phyloP scores from a whole-genome alignment of 2,329 filamentous ascomycete species.

The Coniochaeta sp. region DNA sequence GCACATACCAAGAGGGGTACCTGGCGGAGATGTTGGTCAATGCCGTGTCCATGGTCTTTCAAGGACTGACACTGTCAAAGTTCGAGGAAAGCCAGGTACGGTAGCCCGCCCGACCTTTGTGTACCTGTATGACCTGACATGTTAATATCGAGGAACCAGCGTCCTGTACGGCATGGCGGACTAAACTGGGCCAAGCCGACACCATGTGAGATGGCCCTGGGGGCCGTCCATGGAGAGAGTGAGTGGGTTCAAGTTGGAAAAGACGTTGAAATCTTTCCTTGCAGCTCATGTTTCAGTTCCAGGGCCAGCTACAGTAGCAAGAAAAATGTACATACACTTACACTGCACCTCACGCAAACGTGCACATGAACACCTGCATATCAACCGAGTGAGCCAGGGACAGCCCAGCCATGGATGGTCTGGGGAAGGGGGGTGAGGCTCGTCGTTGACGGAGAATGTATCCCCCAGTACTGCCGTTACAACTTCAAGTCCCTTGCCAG shows the following conservation, averaged over 20 bases:
- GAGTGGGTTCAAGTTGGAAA: neutral
- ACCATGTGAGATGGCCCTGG: neutral
- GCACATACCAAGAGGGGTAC: neutral
- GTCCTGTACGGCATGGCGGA: constrained; percentile 3
- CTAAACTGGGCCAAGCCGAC: neutral
- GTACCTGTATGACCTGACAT: constrained; percentile 17
- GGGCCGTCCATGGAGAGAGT: neutral
- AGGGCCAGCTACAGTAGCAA: constrained; percentile 11
- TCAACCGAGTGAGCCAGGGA: constrained; percentile 1
- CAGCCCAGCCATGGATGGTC: neutral
- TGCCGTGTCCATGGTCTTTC: constrained; percentile 11
- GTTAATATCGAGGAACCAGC: constrained; percentile 14
- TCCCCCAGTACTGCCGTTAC: neutral
- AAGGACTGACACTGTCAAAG: constrained; percentile 8
- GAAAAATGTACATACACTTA: constrained; percentile 11
- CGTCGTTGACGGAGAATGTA: neutral
- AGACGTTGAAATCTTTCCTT: neutral
- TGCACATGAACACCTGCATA: constrained; percentile 6
- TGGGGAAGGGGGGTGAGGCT: too few relatives aligned
- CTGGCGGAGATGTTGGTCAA: constrained; percentile 4
- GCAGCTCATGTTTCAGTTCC: constrained; percentile 16
- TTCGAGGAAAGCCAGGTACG: constrained; percentile 15
- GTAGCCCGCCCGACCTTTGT: constrained; percentile 9
- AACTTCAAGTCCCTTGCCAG: neutral
- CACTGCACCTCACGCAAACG: constrained; percentile 8